These are phyloP conservation scores for Saccharomyces hybrid DNA, from an alignment of 1,139 yeast species.

Conservation along the genomic window DNA sequence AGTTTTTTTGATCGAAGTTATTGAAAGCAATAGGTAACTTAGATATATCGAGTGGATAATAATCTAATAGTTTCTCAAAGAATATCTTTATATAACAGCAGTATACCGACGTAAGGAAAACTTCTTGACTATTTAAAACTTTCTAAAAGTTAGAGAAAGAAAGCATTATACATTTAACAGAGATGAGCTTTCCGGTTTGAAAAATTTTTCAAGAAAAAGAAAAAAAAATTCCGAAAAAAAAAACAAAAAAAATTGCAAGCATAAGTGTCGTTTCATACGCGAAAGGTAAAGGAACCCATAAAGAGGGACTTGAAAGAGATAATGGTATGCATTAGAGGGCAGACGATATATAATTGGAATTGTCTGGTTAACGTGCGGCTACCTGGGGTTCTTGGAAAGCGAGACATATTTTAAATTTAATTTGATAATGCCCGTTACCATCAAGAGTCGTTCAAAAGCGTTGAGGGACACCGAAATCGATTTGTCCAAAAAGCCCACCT, in stretches of 20 bases:
- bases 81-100: background rate
- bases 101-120: background rate
- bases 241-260: background rate
- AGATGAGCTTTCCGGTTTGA: constrained; percentile 1
- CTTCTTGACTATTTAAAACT: background rate
- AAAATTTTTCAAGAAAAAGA: constrained; percentile 2
- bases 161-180: constrained; percentile 1
- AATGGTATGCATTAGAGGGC: too few relatives aligned
- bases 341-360: too few relatives aligned
- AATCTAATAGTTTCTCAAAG: background rate
- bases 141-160: background rate
- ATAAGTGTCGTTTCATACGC: background rate
- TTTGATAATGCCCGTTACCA: constrained; percentile 36
- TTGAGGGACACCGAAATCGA: constrained; percentile 38
- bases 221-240: background rate
- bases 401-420: background rate
- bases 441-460: constrained; percentile 46
- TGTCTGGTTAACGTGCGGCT: too few relatives aligned
- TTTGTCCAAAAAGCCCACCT: constrained; percentile 31
- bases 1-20: constrained; percentile 5
- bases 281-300: background rate
- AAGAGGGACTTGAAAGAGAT: background rate
- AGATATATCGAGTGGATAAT: background rate
- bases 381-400: background rate
- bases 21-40: background rate